Evolutionary conservation across 2,329 filamentous ascomycete species (phyloP), one percentile per base, ranked within the genome.

Genomic region (Tolypocladium amazonense): DNA sequence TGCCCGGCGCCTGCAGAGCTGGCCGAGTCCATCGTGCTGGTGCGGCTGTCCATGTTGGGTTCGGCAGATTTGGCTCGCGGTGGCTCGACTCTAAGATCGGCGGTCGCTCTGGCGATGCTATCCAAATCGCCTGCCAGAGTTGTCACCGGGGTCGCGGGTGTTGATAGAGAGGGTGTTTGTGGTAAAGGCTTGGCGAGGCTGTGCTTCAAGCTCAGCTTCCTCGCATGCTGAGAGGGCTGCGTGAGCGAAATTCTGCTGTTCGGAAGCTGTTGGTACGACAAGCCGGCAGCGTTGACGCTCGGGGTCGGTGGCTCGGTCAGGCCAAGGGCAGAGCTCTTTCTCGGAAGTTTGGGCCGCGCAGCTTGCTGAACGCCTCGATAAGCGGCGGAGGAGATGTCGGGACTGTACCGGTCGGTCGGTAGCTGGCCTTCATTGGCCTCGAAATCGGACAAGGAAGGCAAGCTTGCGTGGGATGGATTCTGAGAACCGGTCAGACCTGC

Each of bases 151-250:
- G 69, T 59, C 66, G 64, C 61, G 56, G 65, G 65, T 56, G 64
- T 64, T 37, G 59, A 57, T 60, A 61, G 61, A 37, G 58, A 75
- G 33, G 82, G 81, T 30, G 81, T 76, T 62, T 79, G 76, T 41
- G 82, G 82, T 27, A 85, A 70, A 56, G 82, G 82, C 69, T 85
- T 85, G 65, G 78, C 77, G 63, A 85, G 80, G 65, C 81, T 84
- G 60, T 80, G 74, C 66, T 82, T 81, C 56, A 84, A 71, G 64
- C 78, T 85, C 69, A 82, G 62, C 65, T 77, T 80, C 64, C 79
- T 76, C 60, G 73, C 81, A 83, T 84, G 80, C 72, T 80, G 75
- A 55, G 68, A 59, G 59, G 57, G 59, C 37, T 60, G 50, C 52
- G 62, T 62, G 33, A 63, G 60, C 54, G 63, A 61, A 61, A 65